phyloP scores from a whole-genome alignment of 441 rosid species.

The Mallotus repandus region DNA sequence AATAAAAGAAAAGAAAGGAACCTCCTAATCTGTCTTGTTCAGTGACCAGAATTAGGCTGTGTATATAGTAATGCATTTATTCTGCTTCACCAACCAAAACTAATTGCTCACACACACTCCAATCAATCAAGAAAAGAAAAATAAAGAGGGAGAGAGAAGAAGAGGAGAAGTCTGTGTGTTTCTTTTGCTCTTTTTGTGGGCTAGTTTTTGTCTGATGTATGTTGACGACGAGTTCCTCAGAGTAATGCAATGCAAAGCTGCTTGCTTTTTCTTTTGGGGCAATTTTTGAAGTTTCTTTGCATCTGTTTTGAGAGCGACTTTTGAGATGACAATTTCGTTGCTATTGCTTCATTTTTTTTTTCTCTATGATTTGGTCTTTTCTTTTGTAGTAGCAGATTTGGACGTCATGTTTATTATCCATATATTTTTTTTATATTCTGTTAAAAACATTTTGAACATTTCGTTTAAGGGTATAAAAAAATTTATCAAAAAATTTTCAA shows the following conservation, averaged over 20 bases:
- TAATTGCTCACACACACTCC: constrained; percentile 1
- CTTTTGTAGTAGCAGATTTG: constrained; percentile 4
- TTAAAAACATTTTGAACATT: no score
- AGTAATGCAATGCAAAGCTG: background rate
- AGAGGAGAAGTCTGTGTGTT: background rate
- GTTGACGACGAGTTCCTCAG: constrained; percentile 12
- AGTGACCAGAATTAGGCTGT: constrained; percentile 14
- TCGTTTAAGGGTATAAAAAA: no score
- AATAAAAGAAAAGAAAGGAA: constrained; percentile 12
- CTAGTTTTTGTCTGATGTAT: constrained; percentile 2
- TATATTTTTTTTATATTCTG: background rate
- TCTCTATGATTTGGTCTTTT: background rate
- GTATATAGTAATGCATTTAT: constrained; percentile 45
- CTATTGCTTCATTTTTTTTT: background rate
- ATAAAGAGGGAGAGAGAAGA: background rate
- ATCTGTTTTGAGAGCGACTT: constrained; percentile 7
- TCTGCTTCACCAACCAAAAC: constrained; percentile 68
- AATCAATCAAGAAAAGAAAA: background rate
- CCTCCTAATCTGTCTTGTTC: constrained; percentile 23
- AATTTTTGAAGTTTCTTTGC: constrained; percentile 14
- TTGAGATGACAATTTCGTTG: constrained; percentile 4
- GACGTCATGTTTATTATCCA: background rate
- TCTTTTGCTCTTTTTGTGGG: background rate
- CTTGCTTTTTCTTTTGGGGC: background rate
- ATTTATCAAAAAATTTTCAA: no score